phyloP scores from a whole-genome alignment of 139 green algal genomes.

The Chlamydomonas schloesseri region DNA sequence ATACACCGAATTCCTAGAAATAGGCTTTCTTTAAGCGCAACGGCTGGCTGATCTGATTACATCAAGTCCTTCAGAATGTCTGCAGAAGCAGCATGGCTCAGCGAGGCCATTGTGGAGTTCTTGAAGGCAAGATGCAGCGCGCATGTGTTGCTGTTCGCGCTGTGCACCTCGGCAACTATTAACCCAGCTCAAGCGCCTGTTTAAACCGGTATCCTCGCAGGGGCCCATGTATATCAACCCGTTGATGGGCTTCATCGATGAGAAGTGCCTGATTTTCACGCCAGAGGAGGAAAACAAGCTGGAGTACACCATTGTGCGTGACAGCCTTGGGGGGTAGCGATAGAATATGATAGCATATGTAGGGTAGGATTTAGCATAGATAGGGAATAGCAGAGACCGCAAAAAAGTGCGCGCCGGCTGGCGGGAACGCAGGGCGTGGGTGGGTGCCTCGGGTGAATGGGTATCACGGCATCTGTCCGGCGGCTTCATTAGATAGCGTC shows the following conservation, averaged over 20 bases:
- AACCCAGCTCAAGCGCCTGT: background rate
- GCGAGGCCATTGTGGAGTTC: slow-evolving; percentile 61
- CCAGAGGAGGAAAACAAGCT: slow-evolving; percentile 78
- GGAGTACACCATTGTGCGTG: slow-evolving; percentile 65
- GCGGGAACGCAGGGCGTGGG: too few relatives aligned
- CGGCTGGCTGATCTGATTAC: too few relatives aligned
- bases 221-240: slow-evolving; percentile 70
- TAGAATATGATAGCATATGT: too few relatives aligned
- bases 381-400: too few relatives aligned
- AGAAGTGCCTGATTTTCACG: slow-evolving; percentile 70
- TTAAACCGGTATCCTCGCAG: background rate
- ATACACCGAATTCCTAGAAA: too few relatives aligned
- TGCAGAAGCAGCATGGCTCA: slow-evolving; percentile 46
- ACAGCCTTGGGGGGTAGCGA: too few relatives aligned
- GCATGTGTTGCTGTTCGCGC: background rate
- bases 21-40: too few relatives aligned
- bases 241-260: slow-evolving; percentile 75
- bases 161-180: background rate
- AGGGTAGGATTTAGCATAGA: too few relatives aligned
- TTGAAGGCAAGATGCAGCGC: slow-evolving; percentile 29
- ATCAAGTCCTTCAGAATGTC: background rate
- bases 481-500: too few relatives aligned
- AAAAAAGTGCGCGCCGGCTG: too few relatives aligned
- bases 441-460: too few relatives aligned
- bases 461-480: too few relatives aligned